Conservation (phyloP, 306 rosid genomes). For the Prinsepia uniflora region DNA sequence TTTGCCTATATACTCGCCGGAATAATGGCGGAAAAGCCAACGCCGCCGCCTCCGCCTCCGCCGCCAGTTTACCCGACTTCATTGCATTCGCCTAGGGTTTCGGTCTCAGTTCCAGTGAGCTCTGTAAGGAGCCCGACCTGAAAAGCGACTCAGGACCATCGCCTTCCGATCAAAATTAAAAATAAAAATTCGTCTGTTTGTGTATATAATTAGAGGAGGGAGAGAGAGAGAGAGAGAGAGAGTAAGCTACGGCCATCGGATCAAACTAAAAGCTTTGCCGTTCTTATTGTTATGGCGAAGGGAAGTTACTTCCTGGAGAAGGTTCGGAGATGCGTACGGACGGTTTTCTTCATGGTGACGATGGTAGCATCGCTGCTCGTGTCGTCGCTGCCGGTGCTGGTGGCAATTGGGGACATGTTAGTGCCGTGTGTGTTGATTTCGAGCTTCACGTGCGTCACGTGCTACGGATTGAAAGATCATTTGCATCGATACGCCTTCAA, state of each 20-base stretch:
- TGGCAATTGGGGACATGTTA: slow-evolving; percentile 65
- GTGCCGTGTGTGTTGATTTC: slow-evolving; percentile 73
- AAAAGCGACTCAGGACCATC: neutral
- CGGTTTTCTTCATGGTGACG: slow-evolving; percentile 78
- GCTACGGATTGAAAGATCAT: slow-evolving; percentile 65
- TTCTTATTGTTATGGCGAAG: slow-evolving; percentile 53
- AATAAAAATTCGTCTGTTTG: neutral
- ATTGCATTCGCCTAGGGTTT: slow-evolving; percentile 41
- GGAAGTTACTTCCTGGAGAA: slow-evolving; percentile 70
- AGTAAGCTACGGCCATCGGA: slow-evolving; percentile 13
- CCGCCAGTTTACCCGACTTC: slow-evolving; percentile 19
- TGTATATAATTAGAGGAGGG: neutral
- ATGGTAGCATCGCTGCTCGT: slow-evolving; percentile 76
- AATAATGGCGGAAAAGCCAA: slow-evolving; percentile 39
- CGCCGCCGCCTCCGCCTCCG: slow-evolving; percentile 38
- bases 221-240: neutral
- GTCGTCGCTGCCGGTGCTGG: slow-evolving; percentile 79
- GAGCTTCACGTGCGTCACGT: slow-evolving; percentile 69
- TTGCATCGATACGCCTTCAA: slow-evolving; percentile 78
- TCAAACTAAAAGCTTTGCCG: slow-evolving; percentile 5
- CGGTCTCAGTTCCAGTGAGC: slow-evolving; percentile 22
- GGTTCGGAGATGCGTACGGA: slow-evolving; percentile 61
- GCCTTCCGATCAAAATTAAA: slow-evolving; percentile 27
- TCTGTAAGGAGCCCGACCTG: slow-evolving; percentile 28
- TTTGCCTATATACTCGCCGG: slow-evolving; percentile 19